Evolutionary conservation across 345 rosid species (phyloP), one percentile per base, ranked within the genome.

Genomic region (Eutrema yunnanense): DNA sequence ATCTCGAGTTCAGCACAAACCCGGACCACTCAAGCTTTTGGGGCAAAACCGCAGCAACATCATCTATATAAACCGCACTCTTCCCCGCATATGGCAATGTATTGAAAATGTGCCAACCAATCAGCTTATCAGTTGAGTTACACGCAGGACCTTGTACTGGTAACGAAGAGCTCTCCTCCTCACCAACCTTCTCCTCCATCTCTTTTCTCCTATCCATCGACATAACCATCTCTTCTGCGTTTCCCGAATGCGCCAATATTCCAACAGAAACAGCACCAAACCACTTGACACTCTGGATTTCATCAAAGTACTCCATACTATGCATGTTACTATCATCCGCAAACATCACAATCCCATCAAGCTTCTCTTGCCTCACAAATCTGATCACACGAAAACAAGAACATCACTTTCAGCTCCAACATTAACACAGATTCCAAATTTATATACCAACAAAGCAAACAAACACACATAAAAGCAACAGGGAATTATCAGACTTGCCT

Each of bases 121-220:
- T 78, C 76, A 96, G 76, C 69, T 74, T 75, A 72, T 85, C 73
- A 0, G 94, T 85, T 0, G 87, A 80, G 72, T 92, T 92, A 81
- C 99, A 96, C 6, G 99, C 94, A 2, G 99, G 99, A 32, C 99
- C 99, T 75, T 96, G 99, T 16, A 96, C 79, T 2, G 97, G 99
- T 67, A 96, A 72, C 16, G 74, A 57, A 11, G 73, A 70, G 53
- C 56, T 88, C 38, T 74, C 85, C 1, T 55, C 50, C 4, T 67
- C 50, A 1, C 11, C 57, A 3, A 3, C 53, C 11, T 22, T 22
- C 2, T 22, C 26, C 74, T 76, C 85, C 19, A 47, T 76, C 16
- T 76, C 83, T 72, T 49, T 80, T 57, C 80, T 76, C 65, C 60
- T 69, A 62, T 66, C 71, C 27, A 8, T 60, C 4, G 56, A 75